These are phyloP conservation scores for Acacia melanoxylon DNA, from an alignment of 306 rosid species.

Conservation along the genomic window DNA sequence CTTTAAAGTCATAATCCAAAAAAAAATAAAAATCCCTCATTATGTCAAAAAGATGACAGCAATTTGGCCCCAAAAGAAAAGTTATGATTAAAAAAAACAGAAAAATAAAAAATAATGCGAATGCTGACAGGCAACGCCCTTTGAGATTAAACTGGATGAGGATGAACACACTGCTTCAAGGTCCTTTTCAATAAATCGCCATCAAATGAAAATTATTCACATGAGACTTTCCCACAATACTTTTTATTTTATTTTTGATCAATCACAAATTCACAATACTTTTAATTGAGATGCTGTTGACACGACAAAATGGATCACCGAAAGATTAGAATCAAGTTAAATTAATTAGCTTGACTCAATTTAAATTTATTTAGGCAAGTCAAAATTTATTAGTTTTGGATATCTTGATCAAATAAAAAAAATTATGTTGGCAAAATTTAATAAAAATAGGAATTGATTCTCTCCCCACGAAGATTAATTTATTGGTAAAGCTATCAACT, in stretches of 20 bases:
- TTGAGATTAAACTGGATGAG: background rate
- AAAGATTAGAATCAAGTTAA: background rate
- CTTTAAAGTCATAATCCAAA: too few relatives aligned
- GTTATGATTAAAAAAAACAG: background rate
- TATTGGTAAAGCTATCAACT: background rate
- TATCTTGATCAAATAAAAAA: too few relatives aligned
- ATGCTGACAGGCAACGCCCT: background rate
- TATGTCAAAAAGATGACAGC: background rate
- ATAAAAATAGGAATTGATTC: background rate
- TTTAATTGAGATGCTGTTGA: background rate
- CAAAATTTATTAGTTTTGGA: too few relatives aligned
- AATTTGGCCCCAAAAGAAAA: background rate
- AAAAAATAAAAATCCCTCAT: too few relatives aligned
- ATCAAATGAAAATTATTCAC: background rate
- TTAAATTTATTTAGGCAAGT: background rate
- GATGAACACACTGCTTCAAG: background rate
- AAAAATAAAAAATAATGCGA: background rate
- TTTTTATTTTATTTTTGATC: too few relatives aligned
- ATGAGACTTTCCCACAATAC: background rate
- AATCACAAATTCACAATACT: background rate
- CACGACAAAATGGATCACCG: background rate
- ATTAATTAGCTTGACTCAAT: background rate
- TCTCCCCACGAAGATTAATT: background rate
- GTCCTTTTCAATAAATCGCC: background rate
- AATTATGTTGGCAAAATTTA: background rate